Conservation (phyloP, 768 basidiomycete genomes). For the Lactarius tabidus region DNA sequence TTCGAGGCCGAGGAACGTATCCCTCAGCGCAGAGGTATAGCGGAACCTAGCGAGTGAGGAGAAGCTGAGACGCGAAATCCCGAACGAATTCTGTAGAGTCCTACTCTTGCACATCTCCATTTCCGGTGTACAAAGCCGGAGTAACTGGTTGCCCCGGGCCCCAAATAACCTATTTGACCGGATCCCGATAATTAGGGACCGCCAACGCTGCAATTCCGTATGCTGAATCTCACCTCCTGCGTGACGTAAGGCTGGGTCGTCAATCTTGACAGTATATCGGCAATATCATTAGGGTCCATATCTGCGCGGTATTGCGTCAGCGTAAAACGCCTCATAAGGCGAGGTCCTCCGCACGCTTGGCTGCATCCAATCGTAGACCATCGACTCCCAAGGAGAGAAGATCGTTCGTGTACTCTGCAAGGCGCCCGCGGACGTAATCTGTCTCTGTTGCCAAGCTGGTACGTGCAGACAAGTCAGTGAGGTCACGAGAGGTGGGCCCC, state of each 20-base stretch:
- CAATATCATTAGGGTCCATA: constrained; percentile 49
- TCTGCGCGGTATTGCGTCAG: constrained; percentile 37
- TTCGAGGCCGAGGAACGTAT: constrained; percentile 42
- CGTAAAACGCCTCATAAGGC: background rate
- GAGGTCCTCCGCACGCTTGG: constrained; percentile 46
- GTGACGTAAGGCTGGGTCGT: constrained; percentile 50
- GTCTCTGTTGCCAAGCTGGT: constrained; percentile 58
- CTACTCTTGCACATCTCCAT: constrained; percentile 64
- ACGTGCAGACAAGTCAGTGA: background rate
- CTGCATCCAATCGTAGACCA: constrained; percentile 59
- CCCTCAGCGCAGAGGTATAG: constrained; percentile 49
- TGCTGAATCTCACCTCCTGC: constrained; percentile 43
- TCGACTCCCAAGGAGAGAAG: constrained; percentile 58
- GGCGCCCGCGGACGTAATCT: constrained; percentile 48
- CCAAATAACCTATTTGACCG: constrained; percentile 30
- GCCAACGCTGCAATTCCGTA: background rate
- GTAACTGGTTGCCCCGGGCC: constrained; percentile 50
- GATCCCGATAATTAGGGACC: background rate
- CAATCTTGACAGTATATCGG: constrained; percentile 49
- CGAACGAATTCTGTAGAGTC: constrained; percentile 6
- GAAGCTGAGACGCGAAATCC: background rate
- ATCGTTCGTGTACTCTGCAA: constrained; percentile 58
- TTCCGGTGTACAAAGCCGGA: constrained; percentile 53
- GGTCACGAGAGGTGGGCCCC: background rate
- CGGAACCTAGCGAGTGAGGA: constrained; percentile 42